Conservation (phyloP, 805 yeast species). For the Suhomyces tanzawaensis region DNA sequence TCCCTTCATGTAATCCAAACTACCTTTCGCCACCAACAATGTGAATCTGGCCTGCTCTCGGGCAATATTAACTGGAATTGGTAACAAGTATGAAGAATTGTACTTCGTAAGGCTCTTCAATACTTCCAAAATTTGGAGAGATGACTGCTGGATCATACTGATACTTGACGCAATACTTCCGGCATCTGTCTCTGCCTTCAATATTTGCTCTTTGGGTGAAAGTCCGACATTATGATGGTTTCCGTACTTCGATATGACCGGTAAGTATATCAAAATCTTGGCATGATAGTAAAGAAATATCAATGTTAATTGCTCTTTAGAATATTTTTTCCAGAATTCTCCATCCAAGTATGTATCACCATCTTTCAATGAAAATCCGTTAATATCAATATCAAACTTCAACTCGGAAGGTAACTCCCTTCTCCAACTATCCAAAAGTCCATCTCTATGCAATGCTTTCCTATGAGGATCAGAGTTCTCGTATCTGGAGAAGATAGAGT, state of each 20-base stretch:
- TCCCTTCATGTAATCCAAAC: constrained; percentile 78
- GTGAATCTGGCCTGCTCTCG: constrained; percentile 64
- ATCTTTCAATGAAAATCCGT: constrained; percentile 45
- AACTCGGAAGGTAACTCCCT: constrained; percentile 61
- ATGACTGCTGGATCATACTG: constrained; percentile 66
- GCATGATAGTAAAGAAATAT: constrained; percentile 46
- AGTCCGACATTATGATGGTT: constrained; percentile 42
- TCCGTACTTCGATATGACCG: constrained; percentile 41
- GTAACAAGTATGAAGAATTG: constrained; percentile 46
- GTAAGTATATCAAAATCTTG: constrained; percentile 40
- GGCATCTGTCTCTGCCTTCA: constrained; percentile 36
- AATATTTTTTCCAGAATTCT: constrained; percentile 25
- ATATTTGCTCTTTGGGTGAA: constrained; percentile 33
- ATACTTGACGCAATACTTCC: constrained; percentile 48
- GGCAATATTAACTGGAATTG: constrained; percentile 62
- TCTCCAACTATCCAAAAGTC: constrained; percentile 77
- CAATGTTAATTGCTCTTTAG: constrained; percentile 51
- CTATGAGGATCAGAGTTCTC: constrained; percentile 29
- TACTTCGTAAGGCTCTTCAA: constrained; percentile 40
- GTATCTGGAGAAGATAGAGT: constrained; percentile 64
- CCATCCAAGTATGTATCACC: constrained; percentile 20
- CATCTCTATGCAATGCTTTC: constrained; percentile 45
- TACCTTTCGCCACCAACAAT: constrained; percentile 67
- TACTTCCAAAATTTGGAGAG: constrained; percentile 56
- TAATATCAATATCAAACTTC: constrained; percentile 61